Evolutionary conservation across 2,329 filamentous ascomycete species (phyloP).

Genomic region (Rasamsonia emersonii): DNA sequence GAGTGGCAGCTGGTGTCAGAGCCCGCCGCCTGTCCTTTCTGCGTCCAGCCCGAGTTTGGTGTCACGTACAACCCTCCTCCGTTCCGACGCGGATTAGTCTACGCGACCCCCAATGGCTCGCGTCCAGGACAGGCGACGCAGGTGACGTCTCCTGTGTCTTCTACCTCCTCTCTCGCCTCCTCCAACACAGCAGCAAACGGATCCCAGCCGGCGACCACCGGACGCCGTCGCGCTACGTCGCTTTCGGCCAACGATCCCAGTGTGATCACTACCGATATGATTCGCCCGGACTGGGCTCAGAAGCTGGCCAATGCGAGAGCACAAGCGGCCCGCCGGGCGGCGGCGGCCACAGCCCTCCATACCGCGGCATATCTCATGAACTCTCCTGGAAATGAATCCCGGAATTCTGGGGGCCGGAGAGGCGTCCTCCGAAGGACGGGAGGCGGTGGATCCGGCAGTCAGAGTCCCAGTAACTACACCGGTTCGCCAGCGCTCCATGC

Average conservation of each 20-base stretch:
- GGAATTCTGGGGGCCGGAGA: constrained; percentile 51
- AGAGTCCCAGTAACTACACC: constrained; percentile 24
- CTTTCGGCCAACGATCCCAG: constrained; percentile 75
- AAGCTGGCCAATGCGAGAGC: constrained; percentile 79
- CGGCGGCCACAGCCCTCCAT: constrained; percentile 87
- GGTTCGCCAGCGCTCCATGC: constrained; percentile 36
- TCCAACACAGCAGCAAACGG: constrained; percentile 18
- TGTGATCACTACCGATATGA: constrained; percentile 85
- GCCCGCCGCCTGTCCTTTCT: constrained; percentile 87
- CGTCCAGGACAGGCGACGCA: constrained; percentile 44
- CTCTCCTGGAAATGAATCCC: constrained; percentile 38
- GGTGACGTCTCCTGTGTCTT: constrained; percentile 68
- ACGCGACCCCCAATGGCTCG: constrained; percentile 44
- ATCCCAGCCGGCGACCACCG: constrained; percentile 22
- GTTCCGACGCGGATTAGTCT: constrained; percentile 74
- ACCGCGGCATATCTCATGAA: constrained; percentile 89
- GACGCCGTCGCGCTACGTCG: constrained; percentile 54
- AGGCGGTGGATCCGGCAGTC: constrained; percentile 24
- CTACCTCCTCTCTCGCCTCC: constrained; percentile 69
- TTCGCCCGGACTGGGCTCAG: constrained; percentile 88
- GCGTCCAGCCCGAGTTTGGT: constrained; percentile 87
- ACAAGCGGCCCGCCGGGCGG: constrained; percentile 76
- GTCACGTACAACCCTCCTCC: constrained; percentile 88
- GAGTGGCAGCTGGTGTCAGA: constrained; percentile 72
- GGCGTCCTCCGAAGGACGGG: constrained; percentile 37